These are phyloP conservation scores for Lablab purpureus DNA, from an alignment of 306 rosid genomes.

Conservation along the genomic window DNA sequence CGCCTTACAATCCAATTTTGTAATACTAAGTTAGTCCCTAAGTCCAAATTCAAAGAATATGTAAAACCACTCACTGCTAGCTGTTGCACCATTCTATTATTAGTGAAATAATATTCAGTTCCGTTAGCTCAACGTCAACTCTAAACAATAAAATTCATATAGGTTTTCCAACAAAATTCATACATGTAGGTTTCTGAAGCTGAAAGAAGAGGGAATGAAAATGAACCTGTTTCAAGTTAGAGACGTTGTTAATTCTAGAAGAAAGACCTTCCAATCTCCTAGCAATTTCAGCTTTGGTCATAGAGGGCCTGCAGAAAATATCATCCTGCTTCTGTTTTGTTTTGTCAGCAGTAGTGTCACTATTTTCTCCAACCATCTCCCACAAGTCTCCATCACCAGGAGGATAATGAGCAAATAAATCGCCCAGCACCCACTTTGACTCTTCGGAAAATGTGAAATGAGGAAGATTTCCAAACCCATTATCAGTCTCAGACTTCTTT, in stretches of 20 bases:
- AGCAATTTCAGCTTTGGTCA: slow-evolving; percentile 62
- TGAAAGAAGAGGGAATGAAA: slow-evolving; percentile 7
- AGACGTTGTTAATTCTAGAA: slow-evolving; percentile 46
- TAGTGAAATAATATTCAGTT: not conserved
- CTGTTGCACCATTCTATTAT: not conserved
- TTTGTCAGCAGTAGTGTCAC: slow-evolving; percentile 25
- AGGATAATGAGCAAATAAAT: slow-evolving; percentile 69
- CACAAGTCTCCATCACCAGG: slow-evolving; percentile 66
- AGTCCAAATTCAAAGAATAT: not conserved
- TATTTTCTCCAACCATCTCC: slow-evolving; percentile 39
- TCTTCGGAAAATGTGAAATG: slow-evolving; percentile 65
- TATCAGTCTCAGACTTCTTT: slow-evolving; percentile 37
- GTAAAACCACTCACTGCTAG: not conserved
- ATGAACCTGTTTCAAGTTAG: slow-evolving; percentile 66
- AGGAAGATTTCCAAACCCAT: slow-evolving; percentile 38
- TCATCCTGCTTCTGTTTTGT: slow-evolving; percentile 47
- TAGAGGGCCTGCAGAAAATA: slow-evolving; percentile 60
- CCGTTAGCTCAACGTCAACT: not conserved
- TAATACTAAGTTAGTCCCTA: not conserved
- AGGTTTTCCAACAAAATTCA: slow-evolving; percentile 43
- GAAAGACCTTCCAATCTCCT: slow-evolving; percentile 56
- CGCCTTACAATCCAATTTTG: not conserved
- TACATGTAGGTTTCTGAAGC: slow-evolving; percentile 13
- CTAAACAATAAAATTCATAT: not conserved
- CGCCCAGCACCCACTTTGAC: slow-evolving; percentile 54